Conservation (phyloP, 345 rosid species). For the Ailanthus altissimus region DNA sequence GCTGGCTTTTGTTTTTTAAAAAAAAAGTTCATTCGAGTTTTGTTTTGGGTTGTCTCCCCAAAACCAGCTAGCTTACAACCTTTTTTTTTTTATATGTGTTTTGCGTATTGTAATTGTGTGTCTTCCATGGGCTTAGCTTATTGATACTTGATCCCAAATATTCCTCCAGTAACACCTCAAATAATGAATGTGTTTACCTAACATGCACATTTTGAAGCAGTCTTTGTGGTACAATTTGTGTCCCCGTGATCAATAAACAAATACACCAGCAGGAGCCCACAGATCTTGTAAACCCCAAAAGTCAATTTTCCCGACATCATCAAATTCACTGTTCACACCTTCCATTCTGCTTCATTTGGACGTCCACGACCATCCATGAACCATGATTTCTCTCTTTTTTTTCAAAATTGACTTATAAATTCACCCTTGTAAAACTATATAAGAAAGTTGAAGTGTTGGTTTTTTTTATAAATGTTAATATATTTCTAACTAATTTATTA, state of each 20-base stretch:
- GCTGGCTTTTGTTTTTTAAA: background rate
- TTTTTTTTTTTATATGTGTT: background rate
- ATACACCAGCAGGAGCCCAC: background rate
- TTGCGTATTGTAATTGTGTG: background rate
- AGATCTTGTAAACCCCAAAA: background rate
- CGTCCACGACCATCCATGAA: too few species aligned
- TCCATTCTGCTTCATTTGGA: background rate
- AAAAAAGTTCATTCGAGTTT: background rate
- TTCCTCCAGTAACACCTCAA: constrained; percentile 14
- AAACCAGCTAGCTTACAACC: constrained; percentile 21
- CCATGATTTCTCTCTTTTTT: too few species aligned
- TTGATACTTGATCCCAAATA: constrained; percentile 17
- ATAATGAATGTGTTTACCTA: background rate
- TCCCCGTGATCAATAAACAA: background rate
- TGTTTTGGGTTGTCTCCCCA: constrained; percentile 17
- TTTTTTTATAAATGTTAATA: too few species aligned
- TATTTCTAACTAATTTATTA: too few species aligned
- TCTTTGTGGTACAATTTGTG: background rate
- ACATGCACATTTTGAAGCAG: background rate
- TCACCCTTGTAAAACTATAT: too few species aligned
- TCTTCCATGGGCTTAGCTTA: constrained; percentile 8
- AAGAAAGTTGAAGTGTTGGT: too few species aligned
- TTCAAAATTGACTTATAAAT: too few species aligned
- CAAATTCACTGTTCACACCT: background rate
- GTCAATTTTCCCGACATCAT: background rate